A percentile compares a stretch with the other conserved stretches of the same genome.
Conservation (phyloP, 1,284 basidiomycete genomes). For the Ceratobasidium sp. region DNA sequence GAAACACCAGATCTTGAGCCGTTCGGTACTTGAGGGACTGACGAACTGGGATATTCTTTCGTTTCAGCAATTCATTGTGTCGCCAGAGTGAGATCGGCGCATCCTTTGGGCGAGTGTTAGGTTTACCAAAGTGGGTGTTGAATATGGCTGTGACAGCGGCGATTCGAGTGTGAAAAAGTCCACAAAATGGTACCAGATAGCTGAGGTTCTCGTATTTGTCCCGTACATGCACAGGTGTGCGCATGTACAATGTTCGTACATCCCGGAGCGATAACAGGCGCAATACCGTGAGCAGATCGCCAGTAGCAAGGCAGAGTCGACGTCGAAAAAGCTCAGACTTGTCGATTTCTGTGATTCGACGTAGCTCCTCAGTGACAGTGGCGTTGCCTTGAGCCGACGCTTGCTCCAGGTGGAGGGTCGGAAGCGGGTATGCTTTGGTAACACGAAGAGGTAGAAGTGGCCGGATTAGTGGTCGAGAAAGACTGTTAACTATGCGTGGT, state of each 20-base stretch:
- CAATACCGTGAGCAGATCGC: neutral
- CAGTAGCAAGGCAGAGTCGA: neutral
- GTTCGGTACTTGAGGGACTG: neutral
- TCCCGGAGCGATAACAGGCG: neutral
- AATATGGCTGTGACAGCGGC: neutral
- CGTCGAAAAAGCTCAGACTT: no score
- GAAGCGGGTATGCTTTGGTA: no score
- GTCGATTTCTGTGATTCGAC: no score
- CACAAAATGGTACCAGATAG: constrained; percentile 1
- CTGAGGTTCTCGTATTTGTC: neutral
- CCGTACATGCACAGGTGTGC: neutral
- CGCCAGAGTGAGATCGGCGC: neutral
- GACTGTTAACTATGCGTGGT: no score
- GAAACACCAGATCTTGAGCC: neutral
- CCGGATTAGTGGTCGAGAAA: no score
- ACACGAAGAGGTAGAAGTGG: no score
- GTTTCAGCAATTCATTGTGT: neutral
- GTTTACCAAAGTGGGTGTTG: constrained; percentile 12
- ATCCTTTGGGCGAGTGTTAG: neutral
- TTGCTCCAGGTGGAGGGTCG: no score
- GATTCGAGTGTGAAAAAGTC: constrained; percentile 11
- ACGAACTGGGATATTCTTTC: neutral
- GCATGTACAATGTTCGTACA: neutral
- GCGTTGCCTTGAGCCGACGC: no score
- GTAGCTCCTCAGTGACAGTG: no score